Percentiles rank a stretch among this genome's conserved stretches.
phyloP scores from a whole-genome alignment of 257 asterid species.

The Lavandula angustifolia region DNA sequence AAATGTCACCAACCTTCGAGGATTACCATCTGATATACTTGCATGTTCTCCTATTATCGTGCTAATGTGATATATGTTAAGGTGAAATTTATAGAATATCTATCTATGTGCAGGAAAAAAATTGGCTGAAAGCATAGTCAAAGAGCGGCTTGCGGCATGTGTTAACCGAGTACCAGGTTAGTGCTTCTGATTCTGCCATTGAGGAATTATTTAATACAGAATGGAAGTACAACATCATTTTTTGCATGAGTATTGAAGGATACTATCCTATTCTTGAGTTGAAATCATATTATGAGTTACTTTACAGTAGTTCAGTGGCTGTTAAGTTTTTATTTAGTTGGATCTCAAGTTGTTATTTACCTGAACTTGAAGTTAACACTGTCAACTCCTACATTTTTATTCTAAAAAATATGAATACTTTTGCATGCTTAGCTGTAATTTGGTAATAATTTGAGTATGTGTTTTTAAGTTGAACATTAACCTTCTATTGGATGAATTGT shows the following conservation, averaged over 20 bases:
- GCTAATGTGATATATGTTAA: slow-evolving; percentile 1
- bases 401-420: neutral
- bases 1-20: neutral
- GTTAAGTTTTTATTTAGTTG: neutral
- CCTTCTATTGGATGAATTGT: neutral
- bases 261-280: neutral
- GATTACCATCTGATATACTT: neutral
- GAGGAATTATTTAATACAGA: neutral
- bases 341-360: slow-evolving; percentile 1
- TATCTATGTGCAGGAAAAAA: slow-evolving; percentile 63
- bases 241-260: slow-evolving; percentile 4
- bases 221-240: slow-evolving; percentile 9
- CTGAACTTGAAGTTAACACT: neutral
- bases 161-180: slow-evolving; percentile 87
- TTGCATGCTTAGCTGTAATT: slow-evolving; percentile 1
- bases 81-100: slow-evolving; percentile 9
- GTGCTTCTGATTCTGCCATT: slow-evolving; percentile 34
- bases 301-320: neutral
- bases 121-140: slow-evolving; percentile 86
- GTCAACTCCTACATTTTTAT: neutral
- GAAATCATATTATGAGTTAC: slow-evolving; percentile 10
- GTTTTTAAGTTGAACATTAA: slow-evolving; percentile 5
- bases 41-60: neutral
- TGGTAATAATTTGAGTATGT: neutral
- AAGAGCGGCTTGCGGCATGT: slow-evolving; percentile 91